Base-by-base conservation (phyloP, 768 basidiomycete species). In the Leccinum longicurvipes region DNA sequence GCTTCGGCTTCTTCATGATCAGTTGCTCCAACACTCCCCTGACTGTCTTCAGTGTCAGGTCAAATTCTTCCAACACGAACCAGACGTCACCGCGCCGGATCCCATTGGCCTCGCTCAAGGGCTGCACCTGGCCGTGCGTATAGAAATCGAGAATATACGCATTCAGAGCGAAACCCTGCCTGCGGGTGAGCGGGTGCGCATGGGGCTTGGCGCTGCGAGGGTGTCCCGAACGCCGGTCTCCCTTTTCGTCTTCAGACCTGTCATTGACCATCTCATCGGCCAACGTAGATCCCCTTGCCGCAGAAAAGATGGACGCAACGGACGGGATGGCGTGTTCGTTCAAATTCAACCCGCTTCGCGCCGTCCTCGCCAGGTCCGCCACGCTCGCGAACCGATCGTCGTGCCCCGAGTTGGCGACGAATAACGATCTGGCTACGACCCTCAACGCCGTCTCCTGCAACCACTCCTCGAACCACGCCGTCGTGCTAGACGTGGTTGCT, bases 141-240 rank as follows among this genome's bases (percentile, higher is more conserved):
- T 80, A 87, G 69, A 87, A 90, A 63, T 90, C 88, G 45, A 81
- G 71, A 15, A 89, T 66, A 61, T 87, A 87, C 0, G 84, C 86
- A 56, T 89, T 88, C 45, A 87, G 73, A 9, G 70, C 71, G 44
- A 70, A 69, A 6, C 34, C 9, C 15, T n/a, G 42, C 6, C 19
- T 19, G 19, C 42, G 42, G 42, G 42, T 17, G 17, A 36, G 27
- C 6, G 28, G 9, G 24, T n/a, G 42, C 9, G 15, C 4, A 4
- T 50, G 23, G 0, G 6, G 3, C 9, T 53, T 57, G 23, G 36
- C 9, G 17, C 36, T 6, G 1, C 15, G 39, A 25, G 34, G 47
- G 6, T 32, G 24, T 4, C 45, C 39, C 1, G 54, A 51, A 23
- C 10, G 19, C 23, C 41, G 39, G 12, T 57, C 27, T 23, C 28